These are phyloP conservation scores for Amauroascus niger DNA, from an alignment of 2,329 filamentous ascomycete genomes.

Conservation along the genomic window DNA sequence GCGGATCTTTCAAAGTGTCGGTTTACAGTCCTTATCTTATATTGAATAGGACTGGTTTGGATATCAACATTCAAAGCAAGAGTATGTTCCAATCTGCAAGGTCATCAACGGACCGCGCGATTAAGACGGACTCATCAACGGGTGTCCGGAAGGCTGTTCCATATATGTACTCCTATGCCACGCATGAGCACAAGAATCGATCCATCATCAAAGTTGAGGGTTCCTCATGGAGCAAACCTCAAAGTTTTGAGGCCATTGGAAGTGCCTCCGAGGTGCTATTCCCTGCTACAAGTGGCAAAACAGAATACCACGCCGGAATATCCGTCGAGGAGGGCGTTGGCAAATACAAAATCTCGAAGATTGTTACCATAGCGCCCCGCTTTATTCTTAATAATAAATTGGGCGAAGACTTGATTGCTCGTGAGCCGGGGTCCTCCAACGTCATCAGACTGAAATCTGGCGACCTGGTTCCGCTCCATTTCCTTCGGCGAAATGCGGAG, in stretches of 20 bases:
- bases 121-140: conserved; percentile 45
- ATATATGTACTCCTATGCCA: conserved; percentile 91
- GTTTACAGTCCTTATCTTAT: conserved; percentile 93
- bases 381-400: conserved; percentile 93
- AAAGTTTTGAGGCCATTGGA: conserved; percentile 95
- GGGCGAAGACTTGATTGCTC: conserved; percentile 75
- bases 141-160: conserved; percentile 64
- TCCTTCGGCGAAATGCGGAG: conserved; percentile 68
- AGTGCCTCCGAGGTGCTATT: conserved; percentile 83
- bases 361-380: conserved; percentile 82
- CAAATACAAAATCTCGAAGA: conserved; percentile 96
- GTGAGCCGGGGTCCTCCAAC: conserved; percentile 84
- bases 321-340: conserved; percentile 84
- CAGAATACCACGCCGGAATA: conserved; percentile 85
- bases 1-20: conserved; percentile 90
- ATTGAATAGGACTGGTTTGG: conserved; percentile 86
- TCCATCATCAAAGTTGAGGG: conserved; percentile 79
- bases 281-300: conserved; percentile 57
- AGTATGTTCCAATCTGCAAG: conserved; percentile 75
- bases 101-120: conserved; percentile 70
- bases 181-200: conserved; percentile 82
- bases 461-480: conserved; percentile 78
- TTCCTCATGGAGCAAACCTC: conserved; percentile 91
- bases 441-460: conserved; percentile 67
- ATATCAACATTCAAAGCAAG: conserved; percentile 80